A percentile compares a stretch with the other conserved stretches of the same genome.
phyloP scores from a whole-genome alignment of 202 grass and related monocot genomes.

The Zoysia matrella region DNA sequence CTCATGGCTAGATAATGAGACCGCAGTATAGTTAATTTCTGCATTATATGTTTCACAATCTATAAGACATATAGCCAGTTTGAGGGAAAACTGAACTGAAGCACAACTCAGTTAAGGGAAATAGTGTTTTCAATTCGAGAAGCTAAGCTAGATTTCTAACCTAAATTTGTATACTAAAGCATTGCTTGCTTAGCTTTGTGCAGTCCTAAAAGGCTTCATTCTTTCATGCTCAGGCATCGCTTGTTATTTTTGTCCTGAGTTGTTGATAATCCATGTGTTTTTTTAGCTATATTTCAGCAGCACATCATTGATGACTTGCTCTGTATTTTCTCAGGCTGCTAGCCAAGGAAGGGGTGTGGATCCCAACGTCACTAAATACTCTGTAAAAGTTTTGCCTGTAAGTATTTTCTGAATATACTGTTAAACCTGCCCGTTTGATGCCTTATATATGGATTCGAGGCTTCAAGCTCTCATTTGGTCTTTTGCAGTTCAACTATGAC shows the following conservation, averaged over 20 bases:
- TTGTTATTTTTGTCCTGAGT: neutral
- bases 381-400: slow-evolving; percentile 87
- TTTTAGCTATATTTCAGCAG: too few species aligned
- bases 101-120: too few species aligned
- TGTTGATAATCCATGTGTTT: neutral
- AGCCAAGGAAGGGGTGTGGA: slow-evolving; percentile 70
- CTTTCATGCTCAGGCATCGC: neutral
- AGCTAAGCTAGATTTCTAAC: too few species aligned
- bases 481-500: slow-evolving; percentile 84
- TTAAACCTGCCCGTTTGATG: neutral
- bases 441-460: neutral
- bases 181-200: neutral
- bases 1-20: neutral
- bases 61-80: neutral
- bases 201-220: neutral
- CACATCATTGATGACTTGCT: slow-evolving; percentile 9
- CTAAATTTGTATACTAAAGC: neutral
- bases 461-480: neutral
- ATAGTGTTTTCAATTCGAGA: too few species aligned
- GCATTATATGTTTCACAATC: neutral
- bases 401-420: slow-evolving; percentile 36
- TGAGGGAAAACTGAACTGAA: too few species aligned
- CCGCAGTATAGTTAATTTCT: neutral
- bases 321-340: slow-evolving; percentile 6
- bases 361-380: slow-evolving; percentile 80